Evolutionary conservation across 1,284 basidiomycete species (phyloP), one percentile per base, ranked within the genome.

Genomic region (Farysia itapuensis): DNA sequence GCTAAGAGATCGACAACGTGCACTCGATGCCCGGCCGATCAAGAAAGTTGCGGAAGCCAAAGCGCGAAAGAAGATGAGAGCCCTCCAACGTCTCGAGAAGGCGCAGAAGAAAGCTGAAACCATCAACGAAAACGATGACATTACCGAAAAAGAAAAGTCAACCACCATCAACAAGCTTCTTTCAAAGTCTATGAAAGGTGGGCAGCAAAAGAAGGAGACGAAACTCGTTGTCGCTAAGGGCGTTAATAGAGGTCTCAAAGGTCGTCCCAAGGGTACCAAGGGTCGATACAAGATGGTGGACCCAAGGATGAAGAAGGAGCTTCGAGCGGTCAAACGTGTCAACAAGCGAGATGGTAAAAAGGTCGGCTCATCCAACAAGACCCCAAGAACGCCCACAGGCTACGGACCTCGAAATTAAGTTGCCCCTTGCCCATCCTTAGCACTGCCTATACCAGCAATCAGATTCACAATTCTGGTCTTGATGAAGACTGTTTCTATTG

Each of bases 1-100:
- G 4, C 82, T 99, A 26, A 85, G 89, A 25, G 90, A 89, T 14
- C 90, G 88, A 74, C 90, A 95, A 79, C 86, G 93, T 19, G 90
- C 91, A 5, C 81, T 99, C 35, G 92, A 99, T 75, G 93, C 94
- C 2, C 85, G 95, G 12, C 95, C 95, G 14, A 98, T 99, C 80
- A 98, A 97, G 81, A 99, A 99, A 82, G 83, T 99, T 11, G 95
- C 94, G 15, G 95, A 98, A 80, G 95, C 95, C 32, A 98, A 98
- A 79, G 92, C 90, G 26, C 84, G 95, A 54, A 98, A 98, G 81
- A 98, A 98, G 81, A 80, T 89, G 77, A 90, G 88, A 79, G 89
- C 91, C 4, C 82, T 84, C 16, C 87, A 90, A 69, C 81, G 86
- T 37, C 79, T 97, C 16, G 90, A 95, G 68, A 94, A 91, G 78